Evolutionary conservation across 495 filamentous ascomycete genomes (phyloP), one percentile per base, ranked within the genome.

Genomic region (Acidiella bohemica): DNA sequence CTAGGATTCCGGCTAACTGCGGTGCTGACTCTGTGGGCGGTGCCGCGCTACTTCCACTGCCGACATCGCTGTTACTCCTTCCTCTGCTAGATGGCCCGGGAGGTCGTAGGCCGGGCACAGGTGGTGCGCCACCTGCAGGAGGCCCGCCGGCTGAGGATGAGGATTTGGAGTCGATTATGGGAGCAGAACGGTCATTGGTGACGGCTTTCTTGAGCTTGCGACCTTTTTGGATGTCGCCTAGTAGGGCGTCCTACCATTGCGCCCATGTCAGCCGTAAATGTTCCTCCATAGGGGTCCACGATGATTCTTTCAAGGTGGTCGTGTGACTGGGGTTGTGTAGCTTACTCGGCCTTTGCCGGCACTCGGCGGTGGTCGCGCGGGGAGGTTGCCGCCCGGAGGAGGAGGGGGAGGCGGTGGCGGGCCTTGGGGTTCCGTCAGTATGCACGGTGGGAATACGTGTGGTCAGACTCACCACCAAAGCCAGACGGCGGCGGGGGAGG

Each of bases 151-250:
- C 70, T 10, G 67, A 69, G 39, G 70, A 73, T 45, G 71, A 66
- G 13, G 51, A 56, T 30, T 66, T 71, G 12, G 59, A 34, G 25
- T 42, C 50, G 35, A 95, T 59, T 39, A 69, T 44, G 1, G 90
- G 90, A 12, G 84, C 86, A 28, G 87, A 95, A 60, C 90, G 76
- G 64, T 97, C 90, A 60, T 97, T 95, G 4, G 85, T 92, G 20
- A 86, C 81, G 9, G 85, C 63, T 63, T 94, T 94, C 66, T 81
- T 94, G 30, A 97, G 67, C 31, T 61, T 55, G 45, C 67, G 66
- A 27, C 92, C 90, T 66, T 93, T 93, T 35, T 67, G 64, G 47
- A 97, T 97, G 63, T 95, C 88, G 51, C 69, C 66, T 19, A 96
- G 73, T n/a, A 97, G 68, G 17, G 86, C 86, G 49, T 81, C 79